A percentile compares a stretch with the other conserved stretches of the same genome.
These are phyloP conservation scores for Pleurotus salmoneostramineus DNA, from an alignment of 768 basidiomycete species.

Conservation along the genomic window DNA sequence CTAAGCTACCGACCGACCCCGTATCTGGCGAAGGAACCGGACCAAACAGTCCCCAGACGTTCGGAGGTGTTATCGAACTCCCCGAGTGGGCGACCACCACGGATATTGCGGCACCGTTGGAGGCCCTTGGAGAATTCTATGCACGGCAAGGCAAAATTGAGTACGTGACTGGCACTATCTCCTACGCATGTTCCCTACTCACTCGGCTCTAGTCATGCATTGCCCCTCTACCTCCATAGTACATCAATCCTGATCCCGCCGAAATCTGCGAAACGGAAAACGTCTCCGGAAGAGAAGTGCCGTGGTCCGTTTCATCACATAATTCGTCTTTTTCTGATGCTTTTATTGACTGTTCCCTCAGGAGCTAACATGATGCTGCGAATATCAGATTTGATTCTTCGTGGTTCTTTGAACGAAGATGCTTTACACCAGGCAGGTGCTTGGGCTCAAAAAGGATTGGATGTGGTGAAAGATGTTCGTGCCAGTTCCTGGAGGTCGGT, in stretches of 20 bases:
- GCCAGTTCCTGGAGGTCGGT: not conserved
- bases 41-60: slow-evolving; percentile 24
- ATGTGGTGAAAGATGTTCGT: slow-evolving; percentile 21
- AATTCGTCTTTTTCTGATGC: not conserved
- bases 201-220: slow-evolving; percentile 42
- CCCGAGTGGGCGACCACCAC: slow-evolving; percentile 57
- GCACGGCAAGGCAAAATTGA: slow-evolving; percentile 50
- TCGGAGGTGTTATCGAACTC: slow-evolving; percentile 45
- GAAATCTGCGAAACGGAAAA: slow-evolving; percentile 22
- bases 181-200: not conserved
- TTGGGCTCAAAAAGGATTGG: slow-evolving; percentile 54
- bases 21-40: not conserved
- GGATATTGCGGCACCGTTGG: slow-evolving; percentile 66
- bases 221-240: slow-evolving; percentile 60
- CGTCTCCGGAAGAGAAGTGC: slow-evolving; percentile 50
- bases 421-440: slow-evolving; percentile 46
- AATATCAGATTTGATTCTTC: slow-evolving; percentile 39
- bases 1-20: not conserved
- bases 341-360: slow-evolving; percentile 9
- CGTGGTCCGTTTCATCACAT: slow-evolving; percentile 38
- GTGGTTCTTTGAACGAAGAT: slow-evolving; percentile 24
- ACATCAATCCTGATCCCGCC: slow-evolving; percentile 56
- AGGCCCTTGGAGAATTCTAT: slow-evolving; percentile 63
- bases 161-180: slow-evolving; percentile 29
- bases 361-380: slow-evolving; percentile 46